These are phyloP conservation scores for Allium sativum DNA, from an alignment of 106 monocot genomes.

Conservation along the genomic window DNA sequence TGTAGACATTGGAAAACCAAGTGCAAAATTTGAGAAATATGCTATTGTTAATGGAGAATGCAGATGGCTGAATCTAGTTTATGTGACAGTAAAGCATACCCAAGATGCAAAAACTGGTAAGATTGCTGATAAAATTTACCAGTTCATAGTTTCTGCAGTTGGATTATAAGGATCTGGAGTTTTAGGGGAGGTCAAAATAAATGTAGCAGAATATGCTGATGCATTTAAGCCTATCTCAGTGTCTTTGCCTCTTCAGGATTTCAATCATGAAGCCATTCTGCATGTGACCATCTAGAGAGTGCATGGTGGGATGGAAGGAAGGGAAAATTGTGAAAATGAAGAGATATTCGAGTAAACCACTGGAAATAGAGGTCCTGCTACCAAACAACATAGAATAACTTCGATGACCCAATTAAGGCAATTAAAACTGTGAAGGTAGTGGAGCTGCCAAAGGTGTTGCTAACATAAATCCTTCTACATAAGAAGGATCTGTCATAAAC, in stretches of 20 bases:
- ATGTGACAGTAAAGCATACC: conserved; percentile 48
- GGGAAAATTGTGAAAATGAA: conserved; percentile 36
- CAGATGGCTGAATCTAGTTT: conserved; percentile 52
- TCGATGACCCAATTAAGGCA: conserved; percentile 60
- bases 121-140: conserved; percentile 68
- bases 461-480: conserved; percentile 7
- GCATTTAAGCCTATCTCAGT: conserved; percentile 47
- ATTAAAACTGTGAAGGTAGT: conserved; percentile 24
- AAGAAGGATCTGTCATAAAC: conserved; percentile 10
- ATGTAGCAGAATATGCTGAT: conserved; percentile 65
- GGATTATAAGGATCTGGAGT: conserved; percentile 50
- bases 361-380: conserved; percentile 23
- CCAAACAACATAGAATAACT: conserved; percentile 22
- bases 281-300: conserved; percentile 86
- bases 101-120: conserved; percentile 60
- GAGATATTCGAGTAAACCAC: conserved; percentile 27
- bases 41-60: conserved; percentile 49
- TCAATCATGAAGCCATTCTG: conserved; percentile 42
- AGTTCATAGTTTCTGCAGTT: conserved; percentile 48
- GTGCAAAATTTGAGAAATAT: conserved; percentile 53
- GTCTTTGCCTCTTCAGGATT: conserved; percentile 61
- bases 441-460: conserved; percentile 9
- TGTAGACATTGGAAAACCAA: conserved; percentile 57
- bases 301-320: conserved; percentile 46
- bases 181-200: conserved; percentile 59